Evolutionary conservation across 1,284 basidiomycete genomes (phyloP), one percentile per base, ranked within the genome.

Genomic region (Ceratobasidium sp.): DNA sequence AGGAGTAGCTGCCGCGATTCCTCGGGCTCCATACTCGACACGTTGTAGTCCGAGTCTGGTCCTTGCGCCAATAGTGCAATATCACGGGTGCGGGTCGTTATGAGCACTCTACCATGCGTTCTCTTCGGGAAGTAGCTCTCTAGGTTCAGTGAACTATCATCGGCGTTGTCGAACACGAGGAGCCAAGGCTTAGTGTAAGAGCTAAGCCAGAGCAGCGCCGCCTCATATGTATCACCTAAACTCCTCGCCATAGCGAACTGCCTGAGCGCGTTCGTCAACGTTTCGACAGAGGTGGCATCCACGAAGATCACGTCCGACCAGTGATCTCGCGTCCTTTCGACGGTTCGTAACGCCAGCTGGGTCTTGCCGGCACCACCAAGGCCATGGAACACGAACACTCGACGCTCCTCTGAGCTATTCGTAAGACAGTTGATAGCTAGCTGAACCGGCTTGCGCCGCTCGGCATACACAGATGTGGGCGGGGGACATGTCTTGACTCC

Each of bases 91-190:
- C 77, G 68, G 0, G 77, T 72, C 3, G 77, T 78, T 6, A 78
- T 60, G 5, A 78, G 33, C 3, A 78, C 66, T 4, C 44, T 51
- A 5, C 69, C 69, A 10, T 67, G 58, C 26, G 39, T n/a, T n/a
- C 56, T 20, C 18, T 46, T 42, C 1, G 77, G 77, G 46, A 78
- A 55, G 33, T 68, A 72, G 1, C 58, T 18, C n/a, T 42, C 15
- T 23, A 78, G 44, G 9, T 56, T 23, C 18, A 78, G 28, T 3
- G 55, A 33, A 3, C 13, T 7, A 33, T 79, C 78, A 44, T 79
- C 78, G 9, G 63, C 71, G 55, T 79, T 79, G 53, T 79, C 78
- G 42, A 75, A 76, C 15, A 79, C 28, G 15, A 79, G 53, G 18
- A 76, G 20, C 78, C 78, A 79, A 18, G n/a, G 53, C 20, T 39